Evolutionary conservation across 495 filamentous ascomycete species (phyloP).

Genomic region (Penicillium paxilli): DNA sequence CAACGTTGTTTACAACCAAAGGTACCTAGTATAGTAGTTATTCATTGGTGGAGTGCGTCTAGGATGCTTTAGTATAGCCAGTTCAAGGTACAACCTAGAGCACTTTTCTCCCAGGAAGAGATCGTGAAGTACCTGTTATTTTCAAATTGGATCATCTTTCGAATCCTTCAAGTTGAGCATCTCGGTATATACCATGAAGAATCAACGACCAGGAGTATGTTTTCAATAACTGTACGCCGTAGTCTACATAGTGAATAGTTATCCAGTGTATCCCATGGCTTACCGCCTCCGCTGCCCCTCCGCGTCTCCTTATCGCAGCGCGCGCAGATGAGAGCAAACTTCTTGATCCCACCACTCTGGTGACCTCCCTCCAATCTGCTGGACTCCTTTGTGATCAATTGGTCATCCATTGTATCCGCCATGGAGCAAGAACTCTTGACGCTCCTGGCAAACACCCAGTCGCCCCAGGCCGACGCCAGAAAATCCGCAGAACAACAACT

Average conservation of each 20-base stretch:
- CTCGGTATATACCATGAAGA: too few species aligned
- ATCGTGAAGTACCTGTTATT: too few species aligned
- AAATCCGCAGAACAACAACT: slow-evolving; percentile 80
- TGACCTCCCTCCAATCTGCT: not conserved
- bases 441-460: slow-evolving; percentile 79
- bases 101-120: too few species aligned
- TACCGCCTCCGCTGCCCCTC: slow-evolving; percentile 23
- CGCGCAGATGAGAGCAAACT: slow-evolving; percentile 10
- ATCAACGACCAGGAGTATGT: too few species aligned
- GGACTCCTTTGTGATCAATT: slow-evolving; percentile 6
- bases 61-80: too few species aligned
- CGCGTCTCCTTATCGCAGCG: slow-evolving; percentile 28
- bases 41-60: too few species aligned
- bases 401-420: slow-evolving; percentile 15
- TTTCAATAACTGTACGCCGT: too few species aligned
- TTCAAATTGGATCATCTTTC: too few species aligned
- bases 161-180: too few species aligned
- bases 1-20: too few species aligned
- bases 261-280: not conserved
- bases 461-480: slow-evolving; percentile 63
- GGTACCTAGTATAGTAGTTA: too few species aligned
- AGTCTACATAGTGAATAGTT: not conserved
- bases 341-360: slow-evolving; percentile 1
- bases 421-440: slow-evolving; percentile 87
- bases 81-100: too few species aligned